Percentiles rank a stretch among this genome's conserved stretches.
These are phyloP conservation scores for Passiflora organensis DNA, from an alignment of 345 rosid species.

Conservation along the genomic window DNA sequence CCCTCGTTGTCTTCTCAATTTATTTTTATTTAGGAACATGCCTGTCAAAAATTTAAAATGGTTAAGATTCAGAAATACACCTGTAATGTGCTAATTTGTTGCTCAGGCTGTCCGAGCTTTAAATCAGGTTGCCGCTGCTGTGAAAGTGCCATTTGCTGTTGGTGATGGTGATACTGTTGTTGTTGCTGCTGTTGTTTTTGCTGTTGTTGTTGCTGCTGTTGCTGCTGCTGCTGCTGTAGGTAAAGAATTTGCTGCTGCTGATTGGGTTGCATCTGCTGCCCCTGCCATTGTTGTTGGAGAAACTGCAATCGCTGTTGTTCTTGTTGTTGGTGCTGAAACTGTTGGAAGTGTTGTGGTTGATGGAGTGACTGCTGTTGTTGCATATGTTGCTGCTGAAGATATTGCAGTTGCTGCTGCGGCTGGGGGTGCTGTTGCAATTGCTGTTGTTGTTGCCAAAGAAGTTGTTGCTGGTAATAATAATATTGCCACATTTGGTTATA, in stretches of 20 bases:
- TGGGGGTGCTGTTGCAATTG: conserved; percentile 28
- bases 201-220: conserved; percentile 7
- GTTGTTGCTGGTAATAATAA: conserved; percentile 61
- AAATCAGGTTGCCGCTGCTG: neutral
- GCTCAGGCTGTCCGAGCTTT: no score
- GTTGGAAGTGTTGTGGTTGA: conserved; percentile 14
- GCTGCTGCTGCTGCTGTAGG: conserved; percentile 12
- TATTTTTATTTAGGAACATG: no score
- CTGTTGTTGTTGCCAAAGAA: conserved; percentile 39
- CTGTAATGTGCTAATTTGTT: no score
- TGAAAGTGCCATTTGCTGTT: conserved; percentile 1
- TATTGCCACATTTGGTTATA: conserved; percentile 79
- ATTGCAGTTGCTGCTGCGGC: conserved; percentile 18
- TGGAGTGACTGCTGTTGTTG: conserved; percentile 6
- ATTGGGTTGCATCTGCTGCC: conserved; percentile 10
- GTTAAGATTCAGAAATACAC: no score
- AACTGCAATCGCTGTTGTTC: conserved; percentile 33
- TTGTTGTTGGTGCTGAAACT: conserved; percentile 21
- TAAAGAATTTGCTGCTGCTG: conserved; percentile 12
- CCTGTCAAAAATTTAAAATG: no score
- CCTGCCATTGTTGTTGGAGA: conserved; percentile 20
- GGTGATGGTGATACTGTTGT: conserved; percentile 4
- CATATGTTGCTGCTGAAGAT: conserved; percentile 20
- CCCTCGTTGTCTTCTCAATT: no score
- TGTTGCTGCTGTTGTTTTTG: conserved; percentile 4